phyloP scores from a whole-genome alignment of 352 stramenopile genomes.

The Plasmopara muralis region DNA sequence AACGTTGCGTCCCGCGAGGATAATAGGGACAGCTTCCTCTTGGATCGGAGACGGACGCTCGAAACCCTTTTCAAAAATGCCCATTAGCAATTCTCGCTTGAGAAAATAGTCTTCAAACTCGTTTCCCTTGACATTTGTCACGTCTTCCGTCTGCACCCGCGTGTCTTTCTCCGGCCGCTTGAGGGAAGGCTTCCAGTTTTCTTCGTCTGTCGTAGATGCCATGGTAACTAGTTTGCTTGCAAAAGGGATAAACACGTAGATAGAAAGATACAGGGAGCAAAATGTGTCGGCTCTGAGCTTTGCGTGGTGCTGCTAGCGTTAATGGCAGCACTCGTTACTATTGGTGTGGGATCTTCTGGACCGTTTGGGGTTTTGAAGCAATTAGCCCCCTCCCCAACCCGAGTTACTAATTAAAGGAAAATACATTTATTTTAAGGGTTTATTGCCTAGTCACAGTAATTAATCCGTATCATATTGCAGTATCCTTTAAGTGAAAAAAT shows the following conservation, averaged over 20 bases:
- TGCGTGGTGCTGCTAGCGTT: conserved; percentile 4
- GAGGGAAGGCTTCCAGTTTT: conserved; percentile 71
- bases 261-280: conserved; percentile 17
- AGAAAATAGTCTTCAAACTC: conserved; percentile 99
- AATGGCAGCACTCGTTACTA: conserved; percentile 8
- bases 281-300: background rate
- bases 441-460: too few species aligned
- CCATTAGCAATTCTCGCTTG: conserved; percentile 98
- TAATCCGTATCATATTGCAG: too few species aligned
- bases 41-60: conserved; percentile 98
- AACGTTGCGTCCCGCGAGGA: conserved; percentile 96
- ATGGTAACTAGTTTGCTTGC: conserved; percentile 13
- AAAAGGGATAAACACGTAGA: conserved; percentile 9
- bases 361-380: conserved; percentile 14
- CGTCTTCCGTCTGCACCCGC: conserved; percentile 91
- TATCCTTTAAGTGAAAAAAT: too few species aligned
- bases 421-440: background rate
- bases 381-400: conserved; percentile 8
- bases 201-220: conserved; percentile 23
- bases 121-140: conserved; percentile 98
- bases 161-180: conserved; percentile 84
- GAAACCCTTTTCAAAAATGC: conserved; percentile 99
- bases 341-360: conserved; percentile 21
- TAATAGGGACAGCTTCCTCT: conserved; percentile 98
- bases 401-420: conserved; percentile 11